These are phyloP conservation scores for Paracoccidioides lutzii DNA, from an alignment of 2,329 filamentous ascomycete genomes.

Conservation along the genomic window DNA sequence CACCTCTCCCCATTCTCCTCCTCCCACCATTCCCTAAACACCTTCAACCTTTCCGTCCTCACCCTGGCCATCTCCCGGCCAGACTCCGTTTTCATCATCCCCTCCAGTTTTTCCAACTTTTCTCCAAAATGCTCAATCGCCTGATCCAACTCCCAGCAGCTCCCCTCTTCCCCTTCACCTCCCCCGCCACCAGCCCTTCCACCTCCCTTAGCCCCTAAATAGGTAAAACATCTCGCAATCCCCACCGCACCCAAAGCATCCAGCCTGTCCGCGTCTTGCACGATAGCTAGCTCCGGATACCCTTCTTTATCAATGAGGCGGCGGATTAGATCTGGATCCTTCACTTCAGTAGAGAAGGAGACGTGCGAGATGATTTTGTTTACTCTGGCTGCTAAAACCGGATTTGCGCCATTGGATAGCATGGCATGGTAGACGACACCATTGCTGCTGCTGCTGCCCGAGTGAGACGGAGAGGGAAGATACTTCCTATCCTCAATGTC, in stretches of 20 bases:
- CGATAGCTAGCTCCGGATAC: conserved; percentile 65
- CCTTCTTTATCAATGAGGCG: conserved; percentile 40
- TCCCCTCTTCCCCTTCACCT: conserved; percentile 19
- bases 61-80: conserved; percentile 38
- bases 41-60: conserved; percentile 36
- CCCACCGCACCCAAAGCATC: conserved; percentile 83
- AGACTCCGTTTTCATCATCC: conserved; percentile 49
- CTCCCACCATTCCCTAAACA: conserved; percentile 44
- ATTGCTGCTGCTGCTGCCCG: conserved; percentile 15
- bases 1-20: conserved; percentile 28
- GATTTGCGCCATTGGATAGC: conserved; percentile 37
- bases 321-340: conserved; percentile 47
- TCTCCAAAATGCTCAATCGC: conserved; percentile 64
- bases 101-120: conserved; percentile 55
- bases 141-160: conserved; percentile 42
- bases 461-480: conserved; percentile 19
- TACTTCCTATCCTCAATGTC: conserved; percentile 86
- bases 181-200: neutral
- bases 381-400: conserved; percentile 49
- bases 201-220: conserved; percentile 50
- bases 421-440: conserved; percentile 15
- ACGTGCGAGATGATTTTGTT: conserved; percentile 64
- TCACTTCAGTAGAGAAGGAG: conserved; percentile 60
- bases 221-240: conserved; percentile 66
- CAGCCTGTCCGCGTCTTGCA: conserved; percentile 87